These are phyloP conservation scores for Cardiospermum halicacabum DNA, from an alignment of 345 rosid species.

Conservation along the genomic window DNA sequence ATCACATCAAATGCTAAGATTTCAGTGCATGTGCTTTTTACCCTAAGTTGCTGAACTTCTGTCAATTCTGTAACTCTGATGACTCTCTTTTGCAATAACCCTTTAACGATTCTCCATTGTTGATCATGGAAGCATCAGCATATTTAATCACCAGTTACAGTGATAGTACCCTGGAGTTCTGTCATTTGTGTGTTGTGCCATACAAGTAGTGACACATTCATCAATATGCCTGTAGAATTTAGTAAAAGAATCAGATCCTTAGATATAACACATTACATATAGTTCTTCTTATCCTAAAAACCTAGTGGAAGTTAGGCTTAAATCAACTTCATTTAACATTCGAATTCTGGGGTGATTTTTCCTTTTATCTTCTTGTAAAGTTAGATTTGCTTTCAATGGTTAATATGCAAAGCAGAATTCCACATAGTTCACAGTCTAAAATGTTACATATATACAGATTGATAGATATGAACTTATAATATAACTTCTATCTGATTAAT, in stretches of 20 bases:
- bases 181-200: neutral
- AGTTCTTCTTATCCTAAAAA: no score
- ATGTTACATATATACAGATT: neutral
- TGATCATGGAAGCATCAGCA: slow-evolving; percentile 1
- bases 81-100: neutral
- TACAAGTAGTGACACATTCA: neutral
- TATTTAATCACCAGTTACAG: neutral
- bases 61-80: neutral
- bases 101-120: neutral
- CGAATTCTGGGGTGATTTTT: no score
- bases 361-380: no score
- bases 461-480: neutral
- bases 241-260: neutral
- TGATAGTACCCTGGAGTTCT: neutral
- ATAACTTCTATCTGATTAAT: slow-evolving; percentile 4
- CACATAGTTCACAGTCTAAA: neutral
- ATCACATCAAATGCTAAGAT: no score
- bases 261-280: neutral
- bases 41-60: no score
- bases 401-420: slow-evolving; percentile 14
- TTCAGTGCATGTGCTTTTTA: no score
- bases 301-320: no score
- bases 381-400: slow-evolving; percentile 10
- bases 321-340: no score
- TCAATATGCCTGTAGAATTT: neutral